Base-by-base conservation (phyloP, 352 stramenopile species). In the Pythium utonaiense region DNA sequence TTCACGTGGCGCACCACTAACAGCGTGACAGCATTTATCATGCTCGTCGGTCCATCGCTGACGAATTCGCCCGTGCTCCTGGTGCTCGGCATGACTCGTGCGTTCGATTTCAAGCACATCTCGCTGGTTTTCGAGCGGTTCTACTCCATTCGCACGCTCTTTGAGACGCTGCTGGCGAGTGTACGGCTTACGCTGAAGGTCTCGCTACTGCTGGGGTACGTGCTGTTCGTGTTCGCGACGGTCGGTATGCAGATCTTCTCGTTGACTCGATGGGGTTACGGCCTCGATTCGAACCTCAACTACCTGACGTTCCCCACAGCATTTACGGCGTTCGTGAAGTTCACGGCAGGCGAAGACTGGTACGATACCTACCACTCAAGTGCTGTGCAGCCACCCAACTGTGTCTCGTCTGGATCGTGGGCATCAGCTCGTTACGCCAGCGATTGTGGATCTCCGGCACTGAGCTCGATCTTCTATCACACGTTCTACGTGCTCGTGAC, bases 101-200 rank as follows among this genome's bases (percentile, higher is more conserved):
- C 82, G 3, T 91, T 94, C 41, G 85, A 94, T 57, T 93, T 92
- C 60, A 89, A 89, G 24, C 82, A 94, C 57, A 74, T 94, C 0
- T 83, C 82, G n/a, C 54, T 92, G 12, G 82, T 91, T 1, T 68
- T 94, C 3, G 84, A 94, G 56, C 68, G 75, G 1, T 86, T 86
- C 61, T 69, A 75, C 17, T 77, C 82, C 22, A 75, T 94, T 56
- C 71, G 78, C 12, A 90, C 83, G 2, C 45, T 94, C 21, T 92
- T 92, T 45, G 71, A 88, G 65, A 94, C 85, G 8, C 66, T 94
- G 0, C 59, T 91, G 3, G 76, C 76, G 0, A 87, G 77, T 38
- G 80, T 86, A 22, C 75, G 79, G 24, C 66, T 87, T 24, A 88
- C 80, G 17, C 68, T 93, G 17, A 94, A 94, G 49, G 81, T 93